Conservation (phyloP, 106 monocot species). For the Ottelia alismoides region DNA sequence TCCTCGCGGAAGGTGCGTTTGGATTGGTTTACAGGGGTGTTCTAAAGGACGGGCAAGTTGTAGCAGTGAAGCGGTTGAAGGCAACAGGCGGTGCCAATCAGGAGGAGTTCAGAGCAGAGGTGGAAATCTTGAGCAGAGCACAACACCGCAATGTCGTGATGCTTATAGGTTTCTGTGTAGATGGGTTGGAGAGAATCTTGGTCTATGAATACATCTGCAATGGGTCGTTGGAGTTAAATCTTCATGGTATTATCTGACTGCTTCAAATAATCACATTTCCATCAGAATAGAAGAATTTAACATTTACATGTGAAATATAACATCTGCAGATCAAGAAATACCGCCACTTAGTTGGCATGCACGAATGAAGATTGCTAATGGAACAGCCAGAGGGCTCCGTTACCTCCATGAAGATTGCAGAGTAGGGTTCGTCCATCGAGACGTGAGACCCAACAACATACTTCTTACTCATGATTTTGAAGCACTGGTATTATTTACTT, state of each 20-base stretch:
- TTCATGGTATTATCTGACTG: constrained; percentile 38
- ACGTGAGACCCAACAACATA: constrained; percentile 43
- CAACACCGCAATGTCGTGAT: constrained; percentile 57
- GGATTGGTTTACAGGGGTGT: constrained; percentile 43
- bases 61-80: constrained; percentile 47
- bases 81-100: constrained; percentile 5
- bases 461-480: constrained; percentile 64
- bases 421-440: constrained; percentile 48
- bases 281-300: too few species aligned
- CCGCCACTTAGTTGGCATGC: constrained; percentile 22
- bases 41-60: constrained; percentile 28
- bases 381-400: constrained; percentile 51
- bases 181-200: constrained; percentile 19
- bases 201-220: constrained; percentile 58
- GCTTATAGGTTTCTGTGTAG: constrained; percentile 43
- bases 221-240: constrained; percentile 35
- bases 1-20: constrained; percentile 32
- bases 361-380: constrained; percentile 30
- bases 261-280: too few species aligned
- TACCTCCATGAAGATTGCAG: constrained; percentile 70
- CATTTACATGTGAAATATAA: too few species aligned
- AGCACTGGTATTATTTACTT: constrained; percentile 28
- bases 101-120: constrained; percentile 32
- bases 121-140: constrained; percentile 52
- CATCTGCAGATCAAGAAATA: constrained; percentile 13